Conservation (phyloP, 768 basidiomycete genomes). For the Hygrocybe coccinea region DNA sequence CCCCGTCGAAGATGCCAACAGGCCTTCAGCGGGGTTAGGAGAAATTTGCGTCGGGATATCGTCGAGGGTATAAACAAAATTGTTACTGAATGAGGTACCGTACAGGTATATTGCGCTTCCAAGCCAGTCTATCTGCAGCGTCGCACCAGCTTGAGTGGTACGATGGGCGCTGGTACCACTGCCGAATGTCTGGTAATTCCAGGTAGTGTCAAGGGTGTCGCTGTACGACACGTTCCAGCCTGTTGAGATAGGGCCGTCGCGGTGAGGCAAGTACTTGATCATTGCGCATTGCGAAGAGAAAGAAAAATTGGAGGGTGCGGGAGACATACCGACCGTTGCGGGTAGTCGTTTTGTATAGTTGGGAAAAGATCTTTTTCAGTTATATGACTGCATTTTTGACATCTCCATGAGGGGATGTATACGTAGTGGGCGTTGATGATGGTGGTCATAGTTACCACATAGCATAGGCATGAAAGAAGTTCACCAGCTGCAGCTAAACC, state of each 20-base stretch:
- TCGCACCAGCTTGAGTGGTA: slow-evolving; percentile 14
- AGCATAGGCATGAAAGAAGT: too few relatives aligned
- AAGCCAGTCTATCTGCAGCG: slow-evolving; percentile 11
- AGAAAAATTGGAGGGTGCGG: slow-evolving; percentile 10
- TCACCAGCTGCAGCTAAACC: too few relatives aligned
- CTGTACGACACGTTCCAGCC: slow-evolving; percentile 15
- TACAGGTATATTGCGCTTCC: slow-evolving; percentile 15
- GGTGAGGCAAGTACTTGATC: slow-evolving; percentile 8
- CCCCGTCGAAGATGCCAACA: slow-evolving; percentile 10
- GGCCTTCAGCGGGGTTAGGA: slow-evolving; percentile 1
- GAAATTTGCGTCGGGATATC: slow-evolving; percentile 1
- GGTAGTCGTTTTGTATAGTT: not conserved
- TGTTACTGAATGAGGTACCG: slow-evolving; percentile 12
- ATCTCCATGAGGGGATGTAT: too few relatives aligned
- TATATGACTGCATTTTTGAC: too few relatives aligned
- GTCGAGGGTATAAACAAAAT: slow-evolving; percentile 17
- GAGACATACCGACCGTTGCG: not conserved
- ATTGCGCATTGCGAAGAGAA: slow-evolving; percentile 15
- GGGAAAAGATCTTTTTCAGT: too few relatives aligned
- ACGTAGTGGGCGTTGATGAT: too few relatives aligned
- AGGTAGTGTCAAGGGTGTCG: slow-evolving; percentile 11
- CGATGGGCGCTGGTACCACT: slow-evolving; percentile 14
- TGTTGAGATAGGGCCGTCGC: slow-evolving; percentile 9
- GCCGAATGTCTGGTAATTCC: slow-evolving; percentile 11
- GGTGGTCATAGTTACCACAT: too few relatives aligned